Conservation (phyloP, 169 alveolate species). For the Amoebophrya sp. region DNA sequence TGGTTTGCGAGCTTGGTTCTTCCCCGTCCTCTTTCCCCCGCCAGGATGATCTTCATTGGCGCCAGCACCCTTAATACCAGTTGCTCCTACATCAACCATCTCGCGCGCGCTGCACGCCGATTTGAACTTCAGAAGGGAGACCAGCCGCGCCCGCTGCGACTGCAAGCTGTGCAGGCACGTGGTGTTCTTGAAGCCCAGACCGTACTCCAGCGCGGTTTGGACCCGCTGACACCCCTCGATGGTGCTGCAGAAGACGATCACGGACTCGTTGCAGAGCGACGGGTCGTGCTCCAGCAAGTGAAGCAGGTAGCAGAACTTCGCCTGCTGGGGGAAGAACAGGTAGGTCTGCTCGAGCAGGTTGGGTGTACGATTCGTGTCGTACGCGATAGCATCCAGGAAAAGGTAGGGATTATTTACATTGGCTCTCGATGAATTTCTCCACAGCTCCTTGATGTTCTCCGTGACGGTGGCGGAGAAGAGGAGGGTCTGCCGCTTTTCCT, state of each 20-base stretch:
- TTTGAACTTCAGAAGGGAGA: slow-evolving; percentile 77
- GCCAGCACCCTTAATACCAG: neutral
- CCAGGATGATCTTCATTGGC: too few species aligned
- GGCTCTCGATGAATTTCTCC: slow-evolving; percentile 48
- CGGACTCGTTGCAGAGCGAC: slow-evolving; percentile 40
- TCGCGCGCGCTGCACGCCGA: slow-evolving; percentile 26
- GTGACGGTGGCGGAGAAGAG: slow-evolving; percentile 92
- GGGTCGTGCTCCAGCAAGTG: slow-evolving; percentile 43
- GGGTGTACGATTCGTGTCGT: slow-evolving; percentile 44
- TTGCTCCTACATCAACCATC: slow-evolving; percentile 23
- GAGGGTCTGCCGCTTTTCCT: slow-evolving; percentile 55
- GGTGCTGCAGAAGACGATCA: slow-evolving; percentile 80
- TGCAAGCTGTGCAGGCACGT: slow-evolving; percentile 75
- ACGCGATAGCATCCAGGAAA: slow-evolving; percentile 53
- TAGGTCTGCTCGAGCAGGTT: slow-evolving; percentile 49
- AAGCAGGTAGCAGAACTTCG: slow-evolving; percentile 59
- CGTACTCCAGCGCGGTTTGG: slow-evolving; percentile 59
- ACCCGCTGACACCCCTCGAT: slow-evolving; percentile 62
- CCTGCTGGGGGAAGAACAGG: slow-evolving; percentile 57
- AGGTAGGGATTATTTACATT: too few species aligned
- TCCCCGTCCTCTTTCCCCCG: neutral
- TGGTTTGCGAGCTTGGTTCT: neutral
- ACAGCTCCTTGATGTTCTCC: slow-evolving; percentile 61
- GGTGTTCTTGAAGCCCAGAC: slow-evolving; percentile 74
- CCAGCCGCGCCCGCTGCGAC: slow-evolving; percentile 74